A percentile compares a stretch with the other conserved stretches of the same genome.
Evolutionary conservation across 192 early-diverging fungal genomes (phyloP).

Genomic region (Thamnidium elegans): DNA sequence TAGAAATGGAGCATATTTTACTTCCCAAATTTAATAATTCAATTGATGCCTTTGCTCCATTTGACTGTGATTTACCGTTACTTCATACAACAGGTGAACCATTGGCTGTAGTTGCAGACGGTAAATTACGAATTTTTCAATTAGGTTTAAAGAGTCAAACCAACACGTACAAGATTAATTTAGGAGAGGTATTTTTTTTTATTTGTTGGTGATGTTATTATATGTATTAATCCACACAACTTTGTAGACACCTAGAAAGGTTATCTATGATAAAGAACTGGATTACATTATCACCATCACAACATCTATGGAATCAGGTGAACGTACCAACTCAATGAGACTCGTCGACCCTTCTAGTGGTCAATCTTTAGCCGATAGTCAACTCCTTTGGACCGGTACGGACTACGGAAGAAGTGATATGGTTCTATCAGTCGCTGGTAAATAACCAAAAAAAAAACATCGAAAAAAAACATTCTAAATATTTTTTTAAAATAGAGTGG

Average conservation of each 20-base stretch:
- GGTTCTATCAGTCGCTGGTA: conserved; percentile 5
- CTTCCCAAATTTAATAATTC: background rate
- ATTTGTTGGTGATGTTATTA: background rate
- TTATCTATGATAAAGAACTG: background rate
- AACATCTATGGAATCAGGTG: background rate
- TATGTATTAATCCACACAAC: background rate
- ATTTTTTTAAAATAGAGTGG: conserved; percentile 21
- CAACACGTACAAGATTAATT: background rate
- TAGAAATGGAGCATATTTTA: background rate
- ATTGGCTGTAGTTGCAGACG: conserved; percentile 6
- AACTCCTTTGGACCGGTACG: conserved; percentile 3
- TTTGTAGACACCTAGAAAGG: conserved; percentile 15
- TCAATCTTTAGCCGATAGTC: background rate
- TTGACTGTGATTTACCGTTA: background rate
- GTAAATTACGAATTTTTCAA: background rate
- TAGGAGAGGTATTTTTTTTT: conserved; percentile 4
- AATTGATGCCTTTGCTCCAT: background rate
- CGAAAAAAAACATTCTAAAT: background rate
- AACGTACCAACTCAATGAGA: background rate
- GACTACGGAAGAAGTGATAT: conserved; percentile 11
- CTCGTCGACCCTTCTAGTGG: conserved; percentile 11
- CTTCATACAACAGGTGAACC: background rate
- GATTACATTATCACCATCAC: conserved; percentile 1
- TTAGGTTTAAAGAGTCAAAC: background rate
- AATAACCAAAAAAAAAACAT: background rate